Percentiles rank a stretch among this genome's conserved stretches.
Conservation (phyloP, 805 yeast species). For the Sungouiella thailandica region DNA sequence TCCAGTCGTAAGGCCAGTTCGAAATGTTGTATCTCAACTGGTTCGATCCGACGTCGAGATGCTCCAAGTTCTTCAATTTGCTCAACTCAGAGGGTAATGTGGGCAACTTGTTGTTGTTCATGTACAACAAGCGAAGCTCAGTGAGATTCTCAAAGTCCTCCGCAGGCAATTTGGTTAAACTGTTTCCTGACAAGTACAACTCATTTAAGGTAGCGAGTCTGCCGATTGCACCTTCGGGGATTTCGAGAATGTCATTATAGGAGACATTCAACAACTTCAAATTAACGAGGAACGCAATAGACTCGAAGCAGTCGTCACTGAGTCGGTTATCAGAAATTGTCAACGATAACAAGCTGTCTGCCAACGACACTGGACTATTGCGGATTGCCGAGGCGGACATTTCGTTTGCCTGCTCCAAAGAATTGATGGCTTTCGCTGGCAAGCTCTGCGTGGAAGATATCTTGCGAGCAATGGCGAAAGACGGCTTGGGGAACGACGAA, state of each 20-base stretch:
- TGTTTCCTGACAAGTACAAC: slow-evolving; percentile 79
- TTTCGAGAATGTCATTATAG: slow-evolving; percentile 78
- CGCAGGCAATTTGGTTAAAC: slow-evolving; percentile 70
- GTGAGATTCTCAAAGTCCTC: slow-evolving; percentile 72
- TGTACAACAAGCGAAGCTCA: slow-evolving; percentile 53
- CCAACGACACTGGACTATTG: slow-evolving; percentile 22
- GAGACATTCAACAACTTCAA: slow-evolving; percentile 68
- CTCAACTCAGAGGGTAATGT: slow-evolving; percentile 87
- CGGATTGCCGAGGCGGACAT: background rate
- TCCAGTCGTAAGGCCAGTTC: slow-evolving; percentile 96
- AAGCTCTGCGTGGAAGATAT: slow-evolving; percentile 28
- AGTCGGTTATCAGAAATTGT: slow-evolving; percentile 81
- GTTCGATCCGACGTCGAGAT: slow-evolving; percentile 88
- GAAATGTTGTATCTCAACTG: slow-evolving; percentile 86
- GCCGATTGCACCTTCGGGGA: slow-evolving; percentile 67
- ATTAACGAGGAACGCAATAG: slow-evolving; percentile 53
- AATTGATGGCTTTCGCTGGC: background rate
- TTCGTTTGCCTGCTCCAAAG: background rate
- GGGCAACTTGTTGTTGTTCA: slow-evolving; percentile 81
- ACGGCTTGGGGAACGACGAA: slow-evolving; percentile 54
- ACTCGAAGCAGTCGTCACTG: slow-evolving; percentile 69
- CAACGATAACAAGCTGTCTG: slow-evolving; percentile 51
- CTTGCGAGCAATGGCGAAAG: slow-evolving; percentile 26
- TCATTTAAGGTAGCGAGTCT: slow-evolving; percentile 54
- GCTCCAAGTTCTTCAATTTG: slow-evolving; percentile 55